Evolutionary conservation across 768 basidiomycete species (phyloP).

Genomic region (Neoboletus magnificus): DNA sequence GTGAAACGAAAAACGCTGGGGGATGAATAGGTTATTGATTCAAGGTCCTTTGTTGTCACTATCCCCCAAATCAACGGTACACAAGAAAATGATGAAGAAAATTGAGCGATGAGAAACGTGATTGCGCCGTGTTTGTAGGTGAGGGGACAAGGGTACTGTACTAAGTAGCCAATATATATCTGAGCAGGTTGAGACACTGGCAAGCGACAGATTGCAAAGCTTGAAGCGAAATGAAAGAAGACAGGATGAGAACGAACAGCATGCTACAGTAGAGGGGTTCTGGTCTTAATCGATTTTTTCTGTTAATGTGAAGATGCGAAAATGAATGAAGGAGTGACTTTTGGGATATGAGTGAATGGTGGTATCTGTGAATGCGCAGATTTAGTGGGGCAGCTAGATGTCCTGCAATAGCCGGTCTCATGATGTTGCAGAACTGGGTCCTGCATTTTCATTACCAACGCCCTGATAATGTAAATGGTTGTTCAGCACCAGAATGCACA

Average conservation of each 20-base stretch:
- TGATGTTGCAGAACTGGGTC: constrained; percentile 6
- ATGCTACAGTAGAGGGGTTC: constrained; percentile 25
- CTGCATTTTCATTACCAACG: constrained; percentile 20
- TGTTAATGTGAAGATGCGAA: constrained; percentile 9
- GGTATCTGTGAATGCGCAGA: not conserved
- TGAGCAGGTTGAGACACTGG: constrained; percentile 14
- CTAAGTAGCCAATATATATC: constrained; percentile 25
- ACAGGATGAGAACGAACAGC: constrained; percentile 16
- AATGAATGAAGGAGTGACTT: constrained; percentile 19
- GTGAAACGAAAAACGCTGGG: not conserved
- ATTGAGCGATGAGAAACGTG: constrained; percentile 1
- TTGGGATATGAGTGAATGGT: constrained; percentile 1
- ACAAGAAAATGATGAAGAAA: constrained; percentile 8
- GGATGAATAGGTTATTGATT: constrained; percentile 18
- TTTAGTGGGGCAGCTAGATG: not conserved
- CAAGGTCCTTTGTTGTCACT: constrained; percentile 8
- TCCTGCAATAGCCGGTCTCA: constrained; percentile 9
- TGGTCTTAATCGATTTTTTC: constrained; percentile 8
- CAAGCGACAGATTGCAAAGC: constrained; percentile 9
- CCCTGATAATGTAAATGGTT: constrained; percentile 14
- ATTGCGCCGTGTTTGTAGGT: constrained; percentile 15
- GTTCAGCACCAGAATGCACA: not conserved
- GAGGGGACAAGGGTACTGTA: constrained; percentile 6
- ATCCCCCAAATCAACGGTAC: constrained; percentile 8
- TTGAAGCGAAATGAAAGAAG: constrained; percentile 2